Base-by-base conservation (phyloP, 2,329 filamentous ascomycete genomes). In the Diplodia intermedia region DNA sequence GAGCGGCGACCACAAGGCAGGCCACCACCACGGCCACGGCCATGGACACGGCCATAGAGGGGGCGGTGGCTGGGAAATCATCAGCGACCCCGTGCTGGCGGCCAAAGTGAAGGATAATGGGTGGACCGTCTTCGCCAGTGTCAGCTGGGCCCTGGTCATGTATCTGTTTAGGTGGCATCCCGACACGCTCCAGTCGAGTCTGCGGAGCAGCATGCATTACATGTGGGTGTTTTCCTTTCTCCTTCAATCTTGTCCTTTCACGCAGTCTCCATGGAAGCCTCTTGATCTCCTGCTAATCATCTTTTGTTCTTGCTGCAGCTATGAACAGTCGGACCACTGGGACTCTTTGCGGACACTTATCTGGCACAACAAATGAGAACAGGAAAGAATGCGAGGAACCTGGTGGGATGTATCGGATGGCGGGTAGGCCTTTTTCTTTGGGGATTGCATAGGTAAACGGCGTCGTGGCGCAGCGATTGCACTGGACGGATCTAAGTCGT, bases 141-240 rank as follows among this genome's bases (percentile, higher is more conserved):
- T 94, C 71, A 96, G 91, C 76, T 99, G 95, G 95, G 95, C 90
- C 4, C 84, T 89, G 75, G 93, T 99, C 71, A 99, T 99, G 95
- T 93, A 94, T 82, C 81, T 99, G 70, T 99, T 97, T 84, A 88
- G 91, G 74, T 92, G 91, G 87, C 90, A 98, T 82, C 93, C 95
- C 5, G 92, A 96, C 74, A 92, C 91, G 68, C 86, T 99, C 77
- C 95, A 97, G 85, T 88, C 90, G 69, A 97, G 94, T 79, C 82
- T 99, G 84, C 87, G 93, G 79, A 94, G 89, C 81, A 97, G 93
- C 83, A 99, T 99, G 95, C 92, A 88, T 74, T 99, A 99, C 77
- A 97, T 99, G 84, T 99, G 94, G 76, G 87, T 85, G 47, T 29
- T 53, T 53, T 53, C n/a, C 20, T 26, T 65, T 68, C 66, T 68